Evolutionary conservation across 768 basidiomycete genomes (phyloP).

Genomic region (Trametes elegans): DNA sequence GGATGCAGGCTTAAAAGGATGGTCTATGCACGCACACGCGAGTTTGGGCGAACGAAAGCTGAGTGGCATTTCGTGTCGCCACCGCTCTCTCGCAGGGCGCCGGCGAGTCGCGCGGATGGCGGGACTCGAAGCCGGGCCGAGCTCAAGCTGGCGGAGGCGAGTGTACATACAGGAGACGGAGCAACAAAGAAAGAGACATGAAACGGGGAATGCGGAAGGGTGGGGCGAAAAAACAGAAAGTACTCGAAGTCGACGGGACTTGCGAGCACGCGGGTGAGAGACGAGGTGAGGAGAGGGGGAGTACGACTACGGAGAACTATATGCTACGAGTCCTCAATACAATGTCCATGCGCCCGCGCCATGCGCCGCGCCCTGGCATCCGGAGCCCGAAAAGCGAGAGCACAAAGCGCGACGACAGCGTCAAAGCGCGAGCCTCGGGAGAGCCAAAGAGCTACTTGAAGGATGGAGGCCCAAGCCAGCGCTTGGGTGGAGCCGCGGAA

Average conservation of each 20-base stretch:
- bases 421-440: not conserved
- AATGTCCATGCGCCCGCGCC: too few species aligned
- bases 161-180: not conserved
- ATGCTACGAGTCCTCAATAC: not conserved
- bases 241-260: not conserved
- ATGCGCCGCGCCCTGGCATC: too few species aligned
- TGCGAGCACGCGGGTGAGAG: too few species aligned
- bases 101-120: not conserved
- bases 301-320: not conserved
- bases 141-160: conserved; percentile 6
- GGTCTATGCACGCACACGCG: not conserved
- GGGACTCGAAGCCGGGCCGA: not conserved
- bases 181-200: not conserved
- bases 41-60: not conserved
- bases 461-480: not conserved
- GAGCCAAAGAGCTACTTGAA: not conserved
- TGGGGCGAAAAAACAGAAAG: not conserved
- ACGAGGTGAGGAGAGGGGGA: not conserved
- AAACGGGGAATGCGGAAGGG: not conserved
- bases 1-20: too few species aligned
- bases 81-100: not conserved
- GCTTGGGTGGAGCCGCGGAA: not conserved
- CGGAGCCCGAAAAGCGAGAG: too few species aligned
- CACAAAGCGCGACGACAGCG: too few species aligned
- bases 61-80: not conserved